phyloP scores from a whole-genome alignment of 2,329 filamentous ascomycete genomes.

The Chaetomium sp. region DNA sequence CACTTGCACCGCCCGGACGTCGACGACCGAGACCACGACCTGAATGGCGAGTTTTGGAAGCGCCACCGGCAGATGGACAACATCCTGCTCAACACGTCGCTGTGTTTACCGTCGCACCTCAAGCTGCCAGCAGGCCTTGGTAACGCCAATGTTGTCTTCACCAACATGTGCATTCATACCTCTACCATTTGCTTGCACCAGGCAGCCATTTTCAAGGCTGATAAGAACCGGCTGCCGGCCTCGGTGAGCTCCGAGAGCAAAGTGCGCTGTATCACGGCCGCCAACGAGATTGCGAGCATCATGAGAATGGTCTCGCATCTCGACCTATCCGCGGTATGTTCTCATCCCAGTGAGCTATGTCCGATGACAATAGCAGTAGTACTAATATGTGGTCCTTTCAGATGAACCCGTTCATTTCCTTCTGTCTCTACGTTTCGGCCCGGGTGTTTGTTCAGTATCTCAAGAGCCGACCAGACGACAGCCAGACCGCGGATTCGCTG shows the following conservation, averaged over 20 bases:
- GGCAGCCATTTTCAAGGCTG: constrained; percentile 94
- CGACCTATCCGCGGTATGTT: constrained; percentile 70
- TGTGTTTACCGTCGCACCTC: constrained; percentile 73
- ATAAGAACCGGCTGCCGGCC: constrained; percentile 72
- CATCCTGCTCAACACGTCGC: constrained; percentile 77
- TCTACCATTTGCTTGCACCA: constrained; percentile 97
- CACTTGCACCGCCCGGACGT: constrained; percentile 83
- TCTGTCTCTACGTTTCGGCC: constrained; percentile 92
- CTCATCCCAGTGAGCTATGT: neutral
- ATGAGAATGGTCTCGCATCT: constrained; percentile 93
- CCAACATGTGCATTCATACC: constrained; percentile 95
- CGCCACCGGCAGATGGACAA: constrained; percentile 85
- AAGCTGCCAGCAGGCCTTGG: constrained; percentile 70
- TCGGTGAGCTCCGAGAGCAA: constrained; percentile 85
- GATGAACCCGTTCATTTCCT: constrained; percentile 95
- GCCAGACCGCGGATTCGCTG: constrained; percentile 70
- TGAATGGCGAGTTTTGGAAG: constrained; percentile 94
- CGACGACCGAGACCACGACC: constrained; percentile 75
- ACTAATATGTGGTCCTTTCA: constrained; percentile 32
- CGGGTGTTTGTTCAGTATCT: constrained; percentile 93
- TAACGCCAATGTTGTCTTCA: constrained; percentile 82
- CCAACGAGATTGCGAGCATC: constrained; percentile 86
- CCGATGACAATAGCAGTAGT: neutral
- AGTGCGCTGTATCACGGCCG: constrained; percentile 84
- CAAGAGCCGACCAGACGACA: constrained; percentile 86